Evolutionary conservation across 2,329 filamentous ascomycete genomes (phyloP), one percentile per base, ranked within the genome.

Genomic region (Penicillium sp.): DNA sequence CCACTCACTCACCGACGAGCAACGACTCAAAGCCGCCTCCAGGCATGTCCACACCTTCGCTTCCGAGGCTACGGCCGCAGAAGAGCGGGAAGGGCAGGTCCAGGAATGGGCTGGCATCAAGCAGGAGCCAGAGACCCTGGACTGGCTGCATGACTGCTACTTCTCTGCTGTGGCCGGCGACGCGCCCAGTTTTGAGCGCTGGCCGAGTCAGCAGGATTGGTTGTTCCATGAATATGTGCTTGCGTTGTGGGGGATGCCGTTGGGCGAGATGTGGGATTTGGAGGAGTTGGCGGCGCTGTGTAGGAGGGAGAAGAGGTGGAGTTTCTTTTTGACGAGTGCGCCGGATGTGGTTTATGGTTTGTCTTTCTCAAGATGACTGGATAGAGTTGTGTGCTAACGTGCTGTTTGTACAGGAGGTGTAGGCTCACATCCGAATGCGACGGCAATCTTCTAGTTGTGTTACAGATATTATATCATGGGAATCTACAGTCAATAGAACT

Each of bases 111-210:
- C 77, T 0, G 81, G 82, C 0, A 56, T 84, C 3, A 75, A 75
- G 47, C 80, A 82, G 61, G 79, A 82, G 50, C 71, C 82, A 48
- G 79, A 79, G 46, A 79, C 85, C 3, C 73, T 83, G 7, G 79
- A 82, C 53, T 90, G 86, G 86, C 60, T 90, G 58, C 87, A 88
- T 74, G 84, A 90, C 64, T 82, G 80, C 61, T 84, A 86, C 52
- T 89, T 90, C 62, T 77, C 86, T 0, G 83, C 82, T 0, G 85
- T 87, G 1, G 84, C 81, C 0, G 83, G 84, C 0, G 87, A 90
- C 65, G 74, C 79, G 12, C 82, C 81, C 20, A 76, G 81, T 0
- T 88, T 90, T 60, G 87, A 90, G 72, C 78, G 81, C 0, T 82
- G 83, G 70, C 84, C 85, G 1, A 81, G 82, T 5, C 56, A 46